Evolutionary conservation across 2,329 filamentous ascomycete species (phyloP), one percentile per base, ranked within the genome.

Genomic region (Paraconiothyrium sp.): DNA sequence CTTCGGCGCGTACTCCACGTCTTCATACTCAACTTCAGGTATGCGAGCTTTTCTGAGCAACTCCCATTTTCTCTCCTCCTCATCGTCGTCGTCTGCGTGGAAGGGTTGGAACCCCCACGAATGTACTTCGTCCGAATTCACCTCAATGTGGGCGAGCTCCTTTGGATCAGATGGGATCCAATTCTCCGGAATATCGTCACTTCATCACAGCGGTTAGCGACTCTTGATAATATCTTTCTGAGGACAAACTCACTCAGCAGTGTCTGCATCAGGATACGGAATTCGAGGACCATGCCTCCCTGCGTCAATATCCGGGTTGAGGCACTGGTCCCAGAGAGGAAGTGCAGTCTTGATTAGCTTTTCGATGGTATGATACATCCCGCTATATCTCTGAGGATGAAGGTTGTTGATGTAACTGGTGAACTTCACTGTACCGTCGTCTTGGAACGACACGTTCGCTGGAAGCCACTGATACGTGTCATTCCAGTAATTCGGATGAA

Each of bases 371-470:
- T 16, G 41, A 39, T 73, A 73, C 1, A 71, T 57, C 6, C 62
- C 60, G 24, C 46, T 20, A 46, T 69, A 59, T 24, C 63, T 64
- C 8, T n/a, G 55, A 14, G 84, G 84, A 61, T 86, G 84, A 1
- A 86, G 69, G 61, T 85, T 86, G 69, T 86, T 86, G 69, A 86
- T 80, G 65, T 86, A 86, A 27, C 58, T 64, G 2, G 59, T 72
- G 30, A 86, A 81, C 27, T 68, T 78, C 11, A 79, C 77, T 1
- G 56, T 66, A 5, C 76, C 71, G 3, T 74, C 67, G 35, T 72
- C 58, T 7, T 60, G 71, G 48, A 84, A 72, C 11, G 76, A 67
- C 22, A 87, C 77, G 3, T 84, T 80, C 59, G 81, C 82, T 14
- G 85, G 85, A 16, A 87, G 75, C 76, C 82, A 82, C 68, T 86